phyloP scores from a whole-genome alignment of 2,329 filamentous ascomycete species.

The Cercospora sp. region DNA sequence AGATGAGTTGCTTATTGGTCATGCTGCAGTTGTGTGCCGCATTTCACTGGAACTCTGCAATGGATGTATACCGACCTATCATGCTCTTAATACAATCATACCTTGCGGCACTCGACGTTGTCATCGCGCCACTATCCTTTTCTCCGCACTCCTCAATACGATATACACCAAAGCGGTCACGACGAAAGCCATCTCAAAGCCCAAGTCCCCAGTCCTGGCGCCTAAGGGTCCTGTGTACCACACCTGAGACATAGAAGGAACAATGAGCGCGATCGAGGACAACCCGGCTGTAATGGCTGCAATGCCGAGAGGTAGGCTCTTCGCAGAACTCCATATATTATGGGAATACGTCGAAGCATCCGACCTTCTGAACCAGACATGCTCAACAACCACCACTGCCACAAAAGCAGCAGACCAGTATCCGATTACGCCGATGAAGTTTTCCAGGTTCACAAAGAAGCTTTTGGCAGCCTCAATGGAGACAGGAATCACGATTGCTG shows the following conservation, averaged over 20 bases:
- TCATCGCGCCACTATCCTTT: background rate
- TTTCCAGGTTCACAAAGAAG: slow-evolving; percentile 47
- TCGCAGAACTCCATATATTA: slow-evolving; percentile 43
- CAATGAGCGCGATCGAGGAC: slow-evolving; percentile 29
- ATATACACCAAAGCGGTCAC: slow-evolving; percentile 49
- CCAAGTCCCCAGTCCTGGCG: slow-evolving; percentile 61
- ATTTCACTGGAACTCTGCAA: background rate
- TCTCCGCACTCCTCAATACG: background rate
- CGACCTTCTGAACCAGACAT: slow-evolving; percentile 44
- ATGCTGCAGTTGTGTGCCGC: background rate
- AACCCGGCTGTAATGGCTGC: slow-evolving; percentile 38
- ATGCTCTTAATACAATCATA: background rate
- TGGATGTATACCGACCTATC: background rate
- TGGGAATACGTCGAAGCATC: slow-evolving; percentile 43
- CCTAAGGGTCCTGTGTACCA: slow-evolving; percentile 36
- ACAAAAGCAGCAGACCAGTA: slow-evolving; percentile 51
- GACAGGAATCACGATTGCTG: slow-evolving; percentile 46
- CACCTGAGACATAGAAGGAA: slow-evolving; percentile 33
- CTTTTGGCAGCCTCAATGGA: slow-evolving; percentile 47
- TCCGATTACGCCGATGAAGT: slow-evolving; percentile 50
- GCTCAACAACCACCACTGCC: slow-evolving; percentile 45
- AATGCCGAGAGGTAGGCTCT: slow-evolving; percentile 43
- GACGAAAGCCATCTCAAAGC: slow-evolving; percentile 63
- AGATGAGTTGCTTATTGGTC: background rate
- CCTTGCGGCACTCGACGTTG: background rate